Conservation (phyloP, 2,329 filamentous ascomycete genomes). For the Aspergillus sergii region DNA sequence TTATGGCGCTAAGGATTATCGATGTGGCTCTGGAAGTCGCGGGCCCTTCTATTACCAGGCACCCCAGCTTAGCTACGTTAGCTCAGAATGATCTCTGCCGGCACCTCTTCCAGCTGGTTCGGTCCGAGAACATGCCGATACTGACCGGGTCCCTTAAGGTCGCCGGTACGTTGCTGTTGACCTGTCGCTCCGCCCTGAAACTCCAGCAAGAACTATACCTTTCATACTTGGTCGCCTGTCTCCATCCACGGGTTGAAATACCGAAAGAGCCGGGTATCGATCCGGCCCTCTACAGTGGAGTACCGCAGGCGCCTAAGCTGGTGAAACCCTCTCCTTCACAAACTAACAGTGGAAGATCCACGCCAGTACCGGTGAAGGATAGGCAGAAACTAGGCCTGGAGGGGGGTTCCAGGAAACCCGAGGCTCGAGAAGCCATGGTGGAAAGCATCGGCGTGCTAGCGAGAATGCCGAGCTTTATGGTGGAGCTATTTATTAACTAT, state of each 20-base stretch:
- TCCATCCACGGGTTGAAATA: slow-evolving; percentile 93
- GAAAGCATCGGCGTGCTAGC: slow-evolving; percentile 91
- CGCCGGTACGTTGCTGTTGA: slow-evolving; percentile 85
- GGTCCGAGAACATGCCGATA: slow-evolving; percentile 94
- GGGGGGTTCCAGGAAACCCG: slow-evolving; percentile 86
- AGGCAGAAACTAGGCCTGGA: slow-evolving; percentile 90
- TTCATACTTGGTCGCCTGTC: slow-evolving; percentile 88
- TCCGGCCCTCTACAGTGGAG: slow-evolving; percentile 86
- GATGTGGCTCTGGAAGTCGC: slow-evolving; percentile 96
- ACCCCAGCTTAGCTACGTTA: slow-evolving; percentile 82
- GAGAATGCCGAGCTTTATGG: slow-evolving; percentile 91
- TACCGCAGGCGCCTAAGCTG: slow-evolving; percentile 86
- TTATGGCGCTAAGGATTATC: slow-evolving; percentile 96
- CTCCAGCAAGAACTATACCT: slow-evolving; percentile 95
- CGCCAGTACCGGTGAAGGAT: slow-evolving; percentile 89
- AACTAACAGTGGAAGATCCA: slow-evolving; percentile 76
- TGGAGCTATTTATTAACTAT: slow-evolving; percentile 96
- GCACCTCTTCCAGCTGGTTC: slow-evolving; percentile 92
- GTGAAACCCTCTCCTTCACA: slow-evolving; percentile 79
- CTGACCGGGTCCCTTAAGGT: slow-evolving; percentile 91
- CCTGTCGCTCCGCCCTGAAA: slow-evolving; percentile 87
- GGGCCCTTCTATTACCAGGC: slow-evolving; percentile 89
- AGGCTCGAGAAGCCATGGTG: slow-evolving; percentile 97
- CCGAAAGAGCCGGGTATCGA: slow-evolving; percentile 88
- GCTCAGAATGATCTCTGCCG: slow-evolving; percentile 93